Conservation (phyloP, 495 filamentous ascomycete genomes). For the Neurospora tetrasperma region DNA sequence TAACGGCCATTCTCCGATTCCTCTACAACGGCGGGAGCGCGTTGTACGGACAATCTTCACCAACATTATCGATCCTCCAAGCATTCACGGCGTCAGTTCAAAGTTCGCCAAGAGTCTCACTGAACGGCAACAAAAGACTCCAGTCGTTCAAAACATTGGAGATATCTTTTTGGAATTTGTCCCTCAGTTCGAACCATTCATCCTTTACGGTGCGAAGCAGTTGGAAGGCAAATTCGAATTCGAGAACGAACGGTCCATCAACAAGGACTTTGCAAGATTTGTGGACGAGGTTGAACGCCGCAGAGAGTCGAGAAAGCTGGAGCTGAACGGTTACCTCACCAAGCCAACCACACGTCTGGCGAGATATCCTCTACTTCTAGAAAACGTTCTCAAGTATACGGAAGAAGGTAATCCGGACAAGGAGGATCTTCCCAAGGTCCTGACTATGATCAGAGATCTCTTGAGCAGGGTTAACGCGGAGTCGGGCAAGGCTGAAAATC, state of each 20-base stretch:
- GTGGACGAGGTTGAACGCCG: conserved; percentile 95
- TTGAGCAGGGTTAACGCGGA: conserved; percentile 83
- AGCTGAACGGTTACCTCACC: conserved; percentile 95
- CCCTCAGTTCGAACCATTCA: conserved; percentile 88
- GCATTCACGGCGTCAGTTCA: conserved; percentile 80
- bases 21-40: conserved; percentile 73
- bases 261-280: conserved; percentile 77
- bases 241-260: conserved; percentile 85
- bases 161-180: conserved; percentile 93
- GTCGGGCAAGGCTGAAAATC: conserved; percentile 94
- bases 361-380: conserved; percentile 88
- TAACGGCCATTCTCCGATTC: conserved; percentile 66
- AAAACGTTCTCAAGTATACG: conserved; percentile 82
- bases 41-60: conserved; percentile 93
- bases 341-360: conserved; percentile 96
- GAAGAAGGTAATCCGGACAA: conserved; percentile 79
- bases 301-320: conserved; percentile 92
- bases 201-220: conserved; percentile 93
- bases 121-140: conserved; percentile 76
- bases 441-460: conserved; percentile 75
- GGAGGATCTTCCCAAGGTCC: conserved; percentile 80
- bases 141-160: conserved; percentile 79
- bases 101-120: conserved; percentile 79
- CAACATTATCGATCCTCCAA: conserved; percentile 74
- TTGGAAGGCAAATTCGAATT: conserved; percentile 96